Conservation (phyloP, 106 monocot genomes). For the Dendrobium nobile region DNA sequence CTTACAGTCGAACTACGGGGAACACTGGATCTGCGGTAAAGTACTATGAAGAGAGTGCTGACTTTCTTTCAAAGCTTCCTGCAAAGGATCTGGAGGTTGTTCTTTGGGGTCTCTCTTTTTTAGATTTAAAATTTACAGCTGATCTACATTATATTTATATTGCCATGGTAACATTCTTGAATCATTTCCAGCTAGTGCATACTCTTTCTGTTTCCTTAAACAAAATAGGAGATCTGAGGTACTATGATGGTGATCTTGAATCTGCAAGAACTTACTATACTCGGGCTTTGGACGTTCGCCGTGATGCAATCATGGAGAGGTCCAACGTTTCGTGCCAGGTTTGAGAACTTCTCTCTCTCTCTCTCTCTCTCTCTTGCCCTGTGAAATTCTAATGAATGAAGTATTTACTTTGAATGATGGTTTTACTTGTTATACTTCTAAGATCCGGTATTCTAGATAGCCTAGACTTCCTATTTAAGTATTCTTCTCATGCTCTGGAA, state of each 20-base stretch:
- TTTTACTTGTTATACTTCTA: not conserved
- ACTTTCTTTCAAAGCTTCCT: slow-evolving; percentile 64
- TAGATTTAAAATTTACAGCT: not conserved
- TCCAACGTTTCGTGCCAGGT: slow-evolving; percentile 65
- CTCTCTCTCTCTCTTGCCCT: not conserved
- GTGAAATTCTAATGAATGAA: not conserved
- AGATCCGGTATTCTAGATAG: not conserved
- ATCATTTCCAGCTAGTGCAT: slow-evolving; percentile 62
- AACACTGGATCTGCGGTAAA: slow-evolving; percentile 56
- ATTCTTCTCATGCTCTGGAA: not conserved
- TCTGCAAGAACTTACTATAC: slow-evolving; percentile 79
- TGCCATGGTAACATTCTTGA: not conserved
- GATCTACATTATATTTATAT: not conserved
- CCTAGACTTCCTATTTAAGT: not conserved
- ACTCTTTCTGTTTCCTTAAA: slow-evolving; percentile 95
- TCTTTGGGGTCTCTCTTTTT: not conserved
- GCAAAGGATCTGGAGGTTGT: slow-evolving; percentile 77
- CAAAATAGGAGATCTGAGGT: slow-evolving; percentile 91
- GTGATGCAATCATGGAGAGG: slow-evolving; percentile 52
- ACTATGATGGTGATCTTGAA: slow-evolving; percentile 80
- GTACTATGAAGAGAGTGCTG: slow-evolving; percentile 90
- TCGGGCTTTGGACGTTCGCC: slow-evolving; percentile 72
- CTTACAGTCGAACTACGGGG: slow-evolving; percentile 68
- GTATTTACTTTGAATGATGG: not conserved
- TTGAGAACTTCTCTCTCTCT: not conserved